phyloP scores from a whole-genome alignment of 192 early-diverging fungal genomes.

The Dissophora ornata region DNA sequence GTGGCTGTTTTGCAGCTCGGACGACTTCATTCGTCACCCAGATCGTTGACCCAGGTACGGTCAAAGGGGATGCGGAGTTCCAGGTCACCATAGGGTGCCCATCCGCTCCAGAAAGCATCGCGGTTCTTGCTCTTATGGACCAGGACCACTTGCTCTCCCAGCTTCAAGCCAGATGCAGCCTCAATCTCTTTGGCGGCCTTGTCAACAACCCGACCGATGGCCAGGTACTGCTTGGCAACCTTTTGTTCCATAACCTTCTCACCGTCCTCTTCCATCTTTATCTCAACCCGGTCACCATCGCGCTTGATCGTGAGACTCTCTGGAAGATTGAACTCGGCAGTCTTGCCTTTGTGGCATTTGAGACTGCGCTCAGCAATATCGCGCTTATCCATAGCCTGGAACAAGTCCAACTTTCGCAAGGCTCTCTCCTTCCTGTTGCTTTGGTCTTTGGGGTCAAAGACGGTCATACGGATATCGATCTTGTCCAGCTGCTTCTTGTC shows the following conservation, averaged over 20 bases:
- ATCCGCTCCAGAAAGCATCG: constrained; percentile 24
- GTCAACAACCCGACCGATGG: constrained; percentile 34
- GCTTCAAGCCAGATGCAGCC: constrained; percentile 17
- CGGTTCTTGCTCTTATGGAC: constrained; percentile 18
- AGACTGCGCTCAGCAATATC: too few relatives aligned
- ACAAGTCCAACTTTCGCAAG: constrained; percentile 16
- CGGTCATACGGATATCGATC: constrained; percentile 27
- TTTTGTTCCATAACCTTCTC: constrained; percentile 32
- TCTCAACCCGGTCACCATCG: constrained; percentile 13
- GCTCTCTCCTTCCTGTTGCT: constrained; percentile 19
- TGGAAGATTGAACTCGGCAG: background rate
- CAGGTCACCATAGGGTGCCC: constrained; percentile 28
- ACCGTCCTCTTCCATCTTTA: constrained; percentile 35
- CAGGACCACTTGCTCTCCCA: constrained; percentile 43
- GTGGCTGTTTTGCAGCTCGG: too few relatives aligned
- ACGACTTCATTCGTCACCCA: constrained; percentile 6
- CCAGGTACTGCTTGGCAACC: constrained; percentile 32
- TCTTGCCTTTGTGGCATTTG: too few relatives aligned
- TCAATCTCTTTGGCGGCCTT: constrained; percentile 40
- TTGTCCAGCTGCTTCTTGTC: constrained; percentile 22
- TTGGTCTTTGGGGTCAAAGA: constrained; percentile 36
- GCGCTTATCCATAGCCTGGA: constrained; percentile 13
- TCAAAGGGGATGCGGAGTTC: constrained; percentile 34
- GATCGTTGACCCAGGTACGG: constrained; percentile 44
- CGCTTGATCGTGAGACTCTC: constrained; percentile 19